Evolutionary conservation across 352 stramenopile genomes (phyloP), one percentile per base, ranked within the genome.

Genomic region (Pythium chondricola): DNA sequence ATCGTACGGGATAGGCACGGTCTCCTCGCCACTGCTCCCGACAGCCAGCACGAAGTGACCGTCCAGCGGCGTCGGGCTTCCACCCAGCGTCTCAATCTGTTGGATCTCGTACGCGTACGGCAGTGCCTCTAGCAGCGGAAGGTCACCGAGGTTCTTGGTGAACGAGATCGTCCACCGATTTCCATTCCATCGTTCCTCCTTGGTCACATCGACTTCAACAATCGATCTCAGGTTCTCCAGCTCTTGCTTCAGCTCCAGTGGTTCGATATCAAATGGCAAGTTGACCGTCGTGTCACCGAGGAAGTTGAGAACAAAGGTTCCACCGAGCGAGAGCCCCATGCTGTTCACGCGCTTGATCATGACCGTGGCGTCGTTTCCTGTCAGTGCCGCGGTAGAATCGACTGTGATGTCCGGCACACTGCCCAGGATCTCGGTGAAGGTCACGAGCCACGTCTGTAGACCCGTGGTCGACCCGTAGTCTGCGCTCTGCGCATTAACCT

Each of bases 111-210:
- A 97, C n/a, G 80, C 71, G 44, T 93, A 77, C 25, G 92, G 77
- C 35, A 81, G 81, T 9, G 92, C 85, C 43, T 90, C 65, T 11
- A 98, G 44, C n/a, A 89, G 49, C 0, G 85, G 88, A 17, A 98
- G 52, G 56, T 98, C 96, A n/a, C 96, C 96, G 6, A 97, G 50
- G 59, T 95, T 96, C 45, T 95, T 91, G 0, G 88, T 97, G 50
- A 99, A 99, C 17, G 94, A 98, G 17, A 99, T 78, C 8, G 78
- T 95, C 93, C 93, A 98, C 20, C 84, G 77, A 64, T 97, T 87
- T 39, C 90, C 69, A 68, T 87, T 90, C 43, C 75, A 80, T 7
- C 83, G 59, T 25, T 88, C 67, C 24, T 88, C 69, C 39, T 82
- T 75, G 16, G 55, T 59, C 14, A 91, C 80, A 43, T 93, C 82